Evolutionary conservation across 257 asterid species (phyloP), one percentile per base, ranked within the genome.

Genomic region (Solanum piurae): DNA sequence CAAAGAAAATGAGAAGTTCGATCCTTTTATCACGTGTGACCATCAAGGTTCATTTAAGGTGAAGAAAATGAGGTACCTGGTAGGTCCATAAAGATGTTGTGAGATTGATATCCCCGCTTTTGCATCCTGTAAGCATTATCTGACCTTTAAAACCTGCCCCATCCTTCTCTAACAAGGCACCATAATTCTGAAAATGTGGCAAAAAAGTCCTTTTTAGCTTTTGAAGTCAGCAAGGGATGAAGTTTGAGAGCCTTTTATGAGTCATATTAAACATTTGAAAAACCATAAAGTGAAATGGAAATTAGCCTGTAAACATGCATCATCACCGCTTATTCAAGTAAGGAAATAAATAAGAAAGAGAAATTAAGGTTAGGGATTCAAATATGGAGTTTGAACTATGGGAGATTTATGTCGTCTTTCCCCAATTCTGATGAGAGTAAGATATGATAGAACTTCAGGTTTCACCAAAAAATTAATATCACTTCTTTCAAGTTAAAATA

Each of bases 141-240:
- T 92, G 92, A 88, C 99, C 99, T 92, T 91, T 92, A 92, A 95
- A 92, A 60, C 98, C 99, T 82, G 98, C 98, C 66, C 99, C 98
- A 76, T 97, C 99, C 92, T 94, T 95, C 94, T 97, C 99, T 40
- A 94, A 94, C 91, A 93, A 92, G 83, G 98, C 99, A 66, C 99
- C 99, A 90, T 95, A 95, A 82, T 97, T 97, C 99, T 96, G 95
- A 87, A 89, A 80, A 72, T 87, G 89, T 77, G 85, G 86, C 68
- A 89, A 89, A 49, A 84, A 66, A 83, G 87, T 49, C 69, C 12
- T 27, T 76, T 82, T 80, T 31, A 82, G 71, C 69, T 49, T 37
- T 82, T 29, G 38, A 82, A 34, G 40, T 44, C 66, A 79, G 71
- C 58, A 29, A 9, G 52, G 66, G 29, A 49, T 49, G 86, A 49